A percentile compares a stretch with the other conserved stretches of the same genome.
Evolutionary conservation across 257 asterid species (phyloP).

Genomic region (Capsicum baccatum): DNA sequence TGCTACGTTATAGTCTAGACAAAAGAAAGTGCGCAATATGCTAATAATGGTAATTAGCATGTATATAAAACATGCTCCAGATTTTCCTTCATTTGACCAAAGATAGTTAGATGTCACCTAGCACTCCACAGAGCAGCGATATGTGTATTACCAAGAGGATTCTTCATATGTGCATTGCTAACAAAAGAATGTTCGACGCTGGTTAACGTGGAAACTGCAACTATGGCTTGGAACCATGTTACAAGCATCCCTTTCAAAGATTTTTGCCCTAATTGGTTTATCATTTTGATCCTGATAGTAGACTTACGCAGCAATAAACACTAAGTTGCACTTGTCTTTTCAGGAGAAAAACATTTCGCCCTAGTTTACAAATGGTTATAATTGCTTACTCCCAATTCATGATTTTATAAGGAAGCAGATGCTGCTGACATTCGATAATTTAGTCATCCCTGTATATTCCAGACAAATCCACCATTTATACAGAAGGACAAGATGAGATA

Average conservation of each 20-base stretch:
- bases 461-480: background rate
- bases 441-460: constrained; percentile 22
- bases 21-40: background rate
- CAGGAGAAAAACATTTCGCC: background rate
- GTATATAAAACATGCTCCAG: background rate
- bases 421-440: constrained; percentile 6
- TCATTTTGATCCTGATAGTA: background rate
- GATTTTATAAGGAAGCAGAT: background rate
- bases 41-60: constrained; percentile 19
- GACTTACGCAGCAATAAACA: background rate
- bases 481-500: constrained; percentile 12
- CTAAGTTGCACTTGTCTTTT: background rate
- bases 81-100: constrained; percentile 11
- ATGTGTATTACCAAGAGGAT: background rate
- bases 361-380: background rate
- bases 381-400: background rate
- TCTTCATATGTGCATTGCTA: background rate
- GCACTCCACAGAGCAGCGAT: background rate
- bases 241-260: constrained; percentile 12
- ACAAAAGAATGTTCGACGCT: background rate
- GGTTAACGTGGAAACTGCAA: background rate
- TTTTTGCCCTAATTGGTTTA: background rate
- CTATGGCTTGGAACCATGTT: constrained; percentile 9
- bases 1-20: constrained; percentile 6
- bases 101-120: background rate